Percentiles rank a stretch among this genome's conserved stretches.
phyloP scores from a whole-genome alignment of 306 rosid genomes.

The Lathyrus aphaca region DNA sequence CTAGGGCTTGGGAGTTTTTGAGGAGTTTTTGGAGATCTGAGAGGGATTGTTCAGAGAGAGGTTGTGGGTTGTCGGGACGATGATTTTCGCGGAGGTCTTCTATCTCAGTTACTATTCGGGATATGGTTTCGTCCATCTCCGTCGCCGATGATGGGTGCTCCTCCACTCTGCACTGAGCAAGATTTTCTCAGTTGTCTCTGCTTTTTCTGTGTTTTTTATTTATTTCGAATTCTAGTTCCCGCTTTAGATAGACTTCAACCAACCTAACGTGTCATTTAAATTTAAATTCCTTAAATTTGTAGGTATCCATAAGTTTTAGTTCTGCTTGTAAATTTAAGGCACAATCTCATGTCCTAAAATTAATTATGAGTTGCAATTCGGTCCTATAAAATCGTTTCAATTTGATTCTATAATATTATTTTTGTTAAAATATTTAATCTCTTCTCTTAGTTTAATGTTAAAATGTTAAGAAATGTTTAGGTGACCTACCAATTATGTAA shows the following conservation, averaged over 20 bases:
- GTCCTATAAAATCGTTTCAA: too few relatives aligned
- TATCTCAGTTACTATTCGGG: conserved; percentile 64
- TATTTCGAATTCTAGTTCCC: background rate
- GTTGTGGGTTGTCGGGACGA: conserved; percentile 37
- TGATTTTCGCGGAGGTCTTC: conserved; percentile 54
- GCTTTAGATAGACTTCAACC: background rate
- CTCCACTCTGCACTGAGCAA: background rate
- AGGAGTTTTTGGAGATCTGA: conserved; percentile 66
- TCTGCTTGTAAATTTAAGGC: too few relatives aligned
- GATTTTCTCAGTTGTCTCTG: background rate
- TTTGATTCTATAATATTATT: too few relatives aligned
- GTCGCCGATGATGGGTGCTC: background rate
- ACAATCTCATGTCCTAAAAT: too few relatives aligned
- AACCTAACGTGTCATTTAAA: too few relatives aligned
- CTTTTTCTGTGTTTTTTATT: background rate
- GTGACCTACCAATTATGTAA: too few relatives aligned
- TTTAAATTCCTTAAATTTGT: too few relatives aligned
- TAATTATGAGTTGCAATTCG: too few relatives aligned
- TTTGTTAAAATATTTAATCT: too few relatives aligned
- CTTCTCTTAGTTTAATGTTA: too few relatives aligned
- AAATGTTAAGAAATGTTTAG: too few relatives aligned
- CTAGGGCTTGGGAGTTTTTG: conserved; percentile 39
- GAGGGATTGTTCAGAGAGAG: conserved; percentile 59
- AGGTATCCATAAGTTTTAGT: too few relatives aligned
- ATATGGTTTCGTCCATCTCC: conserved; percentile 55